Base-by-base conservation (phyloP, 768 basidiomycete genomes). In the Suillus hirtellus region DNA sequence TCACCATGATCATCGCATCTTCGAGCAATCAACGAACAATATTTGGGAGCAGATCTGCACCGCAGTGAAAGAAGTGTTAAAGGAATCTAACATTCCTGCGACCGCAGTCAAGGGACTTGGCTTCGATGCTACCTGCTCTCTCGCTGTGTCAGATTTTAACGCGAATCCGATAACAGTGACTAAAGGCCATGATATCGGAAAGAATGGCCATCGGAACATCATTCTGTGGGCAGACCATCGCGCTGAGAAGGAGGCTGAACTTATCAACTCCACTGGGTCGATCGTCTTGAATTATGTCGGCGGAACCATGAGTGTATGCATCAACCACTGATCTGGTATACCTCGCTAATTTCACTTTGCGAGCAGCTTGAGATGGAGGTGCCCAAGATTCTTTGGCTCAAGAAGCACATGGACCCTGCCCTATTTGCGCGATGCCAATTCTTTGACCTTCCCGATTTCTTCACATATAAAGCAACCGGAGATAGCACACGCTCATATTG, bases 221-320 rank as follows among this genome's bases (percentile, higher is more conserved):
- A 86, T 99, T 42, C 82, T 99, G 1, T 99, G 96, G 97, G 96
- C 96, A 3, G 96, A 99, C 76, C 95, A 97, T 76, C 86, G 97
- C 59, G 96, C 97, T 0, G 90, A 93, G 77, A 82, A 89, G 71
- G 95, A 99, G 73, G 96, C 96, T 2, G 87, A 93, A 50, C 73
- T 89, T 44, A 96, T 99, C 81, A 99, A 99, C 74, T 78, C 79
- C 34, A 92, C 90, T 1, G 89, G 87, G 1, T 92, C 93, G 59
- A 81, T 88, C 37, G 95, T 97, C 43, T 80, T 99, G 68, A 89
- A 96, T 62, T 99, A 96, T 77, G 95, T 99, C 52, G 97, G 97
- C 14, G 95, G 95, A 49, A 92, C 86, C 42, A 98, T 99, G 90
- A 95, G 94, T 72, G 95, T 92, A 78, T 70, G 80, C 76, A 62